Evolutionary conservation across 805 yeast genomes (phyloP).

Genomic region (Metschnikowia santaceciliae): DNA sequence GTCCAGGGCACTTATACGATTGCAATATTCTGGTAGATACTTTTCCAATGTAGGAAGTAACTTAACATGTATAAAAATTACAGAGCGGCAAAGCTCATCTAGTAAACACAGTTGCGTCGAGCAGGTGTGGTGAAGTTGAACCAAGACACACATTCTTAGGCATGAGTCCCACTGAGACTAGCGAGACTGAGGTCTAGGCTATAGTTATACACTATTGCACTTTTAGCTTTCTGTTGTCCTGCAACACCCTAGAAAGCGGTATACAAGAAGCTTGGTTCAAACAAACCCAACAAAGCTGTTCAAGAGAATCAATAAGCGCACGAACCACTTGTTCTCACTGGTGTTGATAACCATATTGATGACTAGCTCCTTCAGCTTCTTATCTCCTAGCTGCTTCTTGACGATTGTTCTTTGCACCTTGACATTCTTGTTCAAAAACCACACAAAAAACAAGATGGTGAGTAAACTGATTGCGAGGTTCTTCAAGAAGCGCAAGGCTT

Average conservation of each 20-base stretch:
- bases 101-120: neutral
- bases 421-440: conserved; percentile 42
- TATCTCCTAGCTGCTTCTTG: conserved; percentile 24
- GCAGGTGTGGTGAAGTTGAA: neutral
- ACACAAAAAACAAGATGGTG: conserved; percentile 36
- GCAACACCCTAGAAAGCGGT: conserved; percentile 5
- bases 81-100: neutral
- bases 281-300: conserved; percentile 44
- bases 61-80: neutral
- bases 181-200: neutral
- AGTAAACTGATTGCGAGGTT: conserved; percentile 34
- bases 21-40: neutral
- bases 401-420: conserved; percentile 37
- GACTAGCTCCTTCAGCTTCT: conserved; percentile 33
- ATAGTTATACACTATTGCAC: neutral
- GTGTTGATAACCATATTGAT: conserved; percentile 42
- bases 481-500: conserved; percentile 26
- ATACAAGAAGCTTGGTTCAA: neutral
- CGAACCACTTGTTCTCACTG: conserved; percentile 42
- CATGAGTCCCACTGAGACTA: neutral
- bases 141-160: neutral
- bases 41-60: neutral
- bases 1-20: neutral
- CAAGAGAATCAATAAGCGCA: conserved; percentile 32
- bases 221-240: conserved; percentile 6